Evolutionary conservation across 306 rosid species (phyloP), one percentile per base, ranked within the genome.

Genomic region (Malus fusca): DNA sequence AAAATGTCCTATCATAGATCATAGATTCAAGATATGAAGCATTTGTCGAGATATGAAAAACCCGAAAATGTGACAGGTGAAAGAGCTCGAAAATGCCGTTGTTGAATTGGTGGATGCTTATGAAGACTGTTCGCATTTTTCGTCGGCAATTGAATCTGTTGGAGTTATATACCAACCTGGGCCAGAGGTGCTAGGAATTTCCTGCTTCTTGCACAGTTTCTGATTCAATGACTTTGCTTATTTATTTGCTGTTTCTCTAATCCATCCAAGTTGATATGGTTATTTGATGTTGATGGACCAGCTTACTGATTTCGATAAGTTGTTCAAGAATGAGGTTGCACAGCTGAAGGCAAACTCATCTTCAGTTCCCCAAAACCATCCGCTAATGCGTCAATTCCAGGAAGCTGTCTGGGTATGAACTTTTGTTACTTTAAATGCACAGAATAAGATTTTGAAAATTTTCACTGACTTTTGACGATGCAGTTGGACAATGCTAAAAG

Each of bases 391-490:
- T 72, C 91, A 92, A 75, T 95, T 90, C 76, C 86, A 82, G 85
- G 93, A 95, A 83, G 97, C 96, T 78, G 82, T 95, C 21, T 95
- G 99, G 99, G 99, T 95, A 90, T 83, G 86, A 75, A 75, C 26
- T 33, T 64, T 30, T 43, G 58, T 74, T 75, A 53, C 15, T 70
- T 22, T 6, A 23, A 64, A 78, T 23, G 68, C 62, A 22, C 23
- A 52, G 37, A 35, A 18, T 63, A 62, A 62, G 37, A 18, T 26
- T 15, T 69, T 46, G 18, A 56, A 55, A 53, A 6, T 14, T 56
- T 37, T 35, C 2, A 17, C 23, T 58, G 11, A 4, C 13, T 30
- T 58, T n/a, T 12, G 19, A 59, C 10, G 18, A 35, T 63, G 43
- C 12, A 19, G 69, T 35, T 18, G 5, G 53, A 11, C 28, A 35